Evolutionary conservation across 2,329 filamentous ascomycete species (phyloP), one percentile per base, ranked within the genome.

Genomic region (Alternaria burnsii): DNA sequence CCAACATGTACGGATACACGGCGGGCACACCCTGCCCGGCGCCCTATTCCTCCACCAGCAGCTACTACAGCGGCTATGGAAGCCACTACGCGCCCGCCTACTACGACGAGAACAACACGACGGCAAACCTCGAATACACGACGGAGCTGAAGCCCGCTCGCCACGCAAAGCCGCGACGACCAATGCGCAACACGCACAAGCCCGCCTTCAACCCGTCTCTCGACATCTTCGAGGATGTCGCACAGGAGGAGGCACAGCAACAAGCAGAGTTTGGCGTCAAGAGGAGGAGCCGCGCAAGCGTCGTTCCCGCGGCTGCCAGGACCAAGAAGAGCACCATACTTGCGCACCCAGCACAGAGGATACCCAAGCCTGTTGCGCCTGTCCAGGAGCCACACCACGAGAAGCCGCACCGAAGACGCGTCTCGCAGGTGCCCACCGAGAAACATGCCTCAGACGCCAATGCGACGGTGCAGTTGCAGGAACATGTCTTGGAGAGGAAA

Each of bases 211-310:
- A 77, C 52, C 73, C 75, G 3, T 57, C 70, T 10, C 53, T 75
- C 32, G 76, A 79, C 41, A 79, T 79, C 28, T 79, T 78, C 50
- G 75, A 79, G 59, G 76, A 79, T 68, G 75, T 77, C 42, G 74
- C 72, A 28, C 72, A 73, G 42, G 75, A 75, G 56, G 75, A 78
- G 44, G 70, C 77, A 52, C 67, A 69, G 51, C 67, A 69, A 41
- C 67, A 73, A 43, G 56, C 61, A 42, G 67, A 65, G 11, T 65
- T 66, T 16, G 70, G 72, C 12, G 59, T 62, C 20, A 73, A 72
- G 54, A 67, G 68, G 55, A 67, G 68, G 43, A 72, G 70, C 53
- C 70, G 72, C 59, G 68, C 73, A 3, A 72, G 72, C 18, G 53
- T 69, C 16, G 55, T 75, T 62, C 67, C 71, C 3, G 61, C 71